Base-by-base conservation (phyloP, 257 asterid species). In the Cynanchum wilfordii region DNA sequence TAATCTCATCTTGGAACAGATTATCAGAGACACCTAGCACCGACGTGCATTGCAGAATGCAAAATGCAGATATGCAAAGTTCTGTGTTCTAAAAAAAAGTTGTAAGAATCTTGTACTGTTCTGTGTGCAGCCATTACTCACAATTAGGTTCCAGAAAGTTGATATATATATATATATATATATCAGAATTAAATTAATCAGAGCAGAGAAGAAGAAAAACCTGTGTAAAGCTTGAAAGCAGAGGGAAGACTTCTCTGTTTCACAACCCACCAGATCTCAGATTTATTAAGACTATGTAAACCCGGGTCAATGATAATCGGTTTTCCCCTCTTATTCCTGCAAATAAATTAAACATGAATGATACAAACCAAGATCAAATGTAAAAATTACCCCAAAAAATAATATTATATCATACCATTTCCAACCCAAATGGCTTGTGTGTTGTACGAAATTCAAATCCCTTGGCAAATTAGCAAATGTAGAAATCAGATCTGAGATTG, bases 171-270 rank as follows among this genome's bases (percentile, higher is more conserved):
- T 7, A 42, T 8, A 42, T 7, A 42, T 7, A 7, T 7, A 42
- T 42, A 42, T 42, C 40, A 64, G 4, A 40, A 40, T 40, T 9
- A 24, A 68, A 42, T 58, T 25, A 57, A 29, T 24, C 6, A 45
- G 38, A 52, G 36, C 11, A 75, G 65, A 44, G 11, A 29, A 29
- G 70, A 62, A 71, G 62, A 11, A 60, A 71, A 84, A 87, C 98
- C 98, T 87, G 98, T 90, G 54, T 84, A 92, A 78, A 92, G 96
- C 87, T 87, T 92, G 89, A 90, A 92, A 75, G 96, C 94, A 75
- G 94, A 87, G 0, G 98, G 98, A 56, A 92, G 78, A 66, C 83
- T 87, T 84, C 98, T 90, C 83, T 88, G 98, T 86, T 92, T 92
- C 67, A 90, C 78, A 65, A 75, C 96, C 96, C 96, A 92, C 96